Evolutionary conservation across 305 asterid species (phyloP).

Genomic region (Solanum hybrid): DNA sequence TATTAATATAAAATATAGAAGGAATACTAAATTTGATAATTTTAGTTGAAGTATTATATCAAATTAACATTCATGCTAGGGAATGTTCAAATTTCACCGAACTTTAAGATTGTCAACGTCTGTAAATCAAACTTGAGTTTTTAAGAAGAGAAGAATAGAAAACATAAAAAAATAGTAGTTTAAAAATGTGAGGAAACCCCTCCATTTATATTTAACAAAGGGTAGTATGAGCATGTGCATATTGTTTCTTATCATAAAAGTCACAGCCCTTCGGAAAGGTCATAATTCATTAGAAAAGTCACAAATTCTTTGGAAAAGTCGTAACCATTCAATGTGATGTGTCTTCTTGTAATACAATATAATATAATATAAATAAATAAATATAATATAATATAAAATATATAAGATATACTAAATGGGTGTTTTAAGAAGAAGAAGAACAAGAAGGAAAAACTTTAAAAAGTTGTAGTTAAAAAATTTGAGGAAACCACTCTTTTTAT

Average conservation of each 20-base stretch:
- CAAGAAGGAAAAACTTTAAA: not conserved
- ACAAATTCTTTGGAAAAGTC: not conserved
- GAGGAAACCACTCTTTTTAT: not conserved
- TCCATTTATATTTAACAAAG: not conserved
- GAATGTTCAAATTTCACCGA: not conserved
- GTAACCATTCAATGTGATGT: too few relatives aligned
- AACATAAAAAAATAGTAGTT: too few relatives aligned
- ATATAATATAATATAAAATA: too few relatives aligned
- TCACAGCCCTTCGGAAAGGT: not conserved
- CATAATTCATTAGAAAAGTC: not conserved
- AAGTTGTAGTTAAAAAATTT: too few relatives aligned
- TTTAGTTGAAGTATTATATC: not conserved
- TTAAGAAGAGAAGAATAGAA: not conserved
- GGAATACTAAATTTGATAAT: not conserved
- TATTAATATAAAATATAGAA: too few relatives aligned
- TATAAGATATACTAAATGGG: not conserved
- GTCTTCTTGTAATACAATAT: not conserved
- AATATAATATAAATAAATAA: too few relatives aligned
- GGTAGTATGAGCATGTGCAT: too few relatives aligned
- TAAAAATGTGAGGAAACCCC: not conserved
- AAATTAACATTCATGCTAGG: not conserved
- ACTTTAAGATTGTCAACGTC: too few relatives aligned
- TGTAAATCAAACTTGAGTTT: too few relatives aligned
- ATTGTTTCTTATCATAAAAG: too few relatives aligned
- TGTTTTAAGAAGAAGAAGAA: not conserved